Conservation (phyloP, 139 green algal species). For the Diplosphaera chodatii region DNA sequence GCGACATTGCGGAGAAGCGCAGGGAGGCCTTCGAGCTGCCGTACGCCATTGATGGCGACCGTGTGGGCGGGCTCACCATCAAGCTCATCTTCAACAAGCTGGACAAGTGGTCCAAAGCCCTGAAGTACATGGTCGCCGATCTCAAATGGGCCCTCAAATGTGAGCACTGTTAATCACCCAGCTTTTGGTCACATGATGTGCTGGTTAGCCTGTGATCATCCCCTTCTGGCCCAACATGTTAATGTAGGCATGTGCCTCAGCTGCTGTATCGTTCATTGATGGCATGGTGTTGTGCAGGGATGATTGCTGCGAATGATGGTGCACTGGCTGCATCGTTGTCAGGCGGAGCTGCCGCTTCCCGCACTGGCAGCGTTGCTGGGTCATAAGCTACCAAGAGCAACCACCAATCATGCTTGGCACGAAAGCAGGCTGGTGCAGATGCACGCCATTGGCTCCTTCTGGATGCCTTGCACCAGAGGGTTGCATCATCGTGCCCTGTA, state of each 20-base stretch:
- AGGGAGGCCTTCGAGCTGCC: constrained; percentile 68
- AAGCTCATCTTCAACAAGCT: constrained; percentile 77
- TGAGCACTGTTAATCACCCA: no score
- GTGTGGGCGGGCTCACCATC: constrained; percentile 75
- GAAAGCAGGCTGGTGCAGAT: no score
- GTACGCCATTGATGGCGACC: constrained; percentile 82
- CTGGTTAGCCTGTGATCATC: no score
- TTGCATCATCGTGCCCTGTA: no score
- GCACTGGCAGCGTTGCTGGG: not conserved
- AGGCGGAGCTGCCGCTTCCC: not conserved
- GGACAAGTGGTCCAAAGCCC: constrained; percentile 85
- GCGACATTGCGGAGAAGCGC: constrained; percentile 23
- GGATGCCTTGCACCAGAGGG: no score
- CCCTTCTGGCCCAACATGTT: no score
- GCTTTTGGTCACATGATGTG: no score
- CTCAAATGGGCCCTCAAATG: constrained; percentile 45
- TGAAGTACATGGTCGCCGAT: constrained; percentile 87
- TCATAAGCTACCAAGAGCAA: constrained; percentile 2
- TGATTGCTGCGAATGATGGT: constrained; percentile 1
- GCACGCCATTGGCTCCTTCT: no score
- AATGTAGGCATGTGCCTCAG: no score
- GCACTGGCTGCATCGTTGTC: not conserved
- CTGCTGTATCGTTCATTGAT: no score
- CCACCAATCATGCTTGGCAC: not conserved
- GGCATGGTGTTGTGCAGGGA: no score